Evolutionary conservation across 1,284 basidiomycete genomes (phyloP), one percentile per base, ranked within the genome.

Genomic region (Takashimella koratensis): DNA sequence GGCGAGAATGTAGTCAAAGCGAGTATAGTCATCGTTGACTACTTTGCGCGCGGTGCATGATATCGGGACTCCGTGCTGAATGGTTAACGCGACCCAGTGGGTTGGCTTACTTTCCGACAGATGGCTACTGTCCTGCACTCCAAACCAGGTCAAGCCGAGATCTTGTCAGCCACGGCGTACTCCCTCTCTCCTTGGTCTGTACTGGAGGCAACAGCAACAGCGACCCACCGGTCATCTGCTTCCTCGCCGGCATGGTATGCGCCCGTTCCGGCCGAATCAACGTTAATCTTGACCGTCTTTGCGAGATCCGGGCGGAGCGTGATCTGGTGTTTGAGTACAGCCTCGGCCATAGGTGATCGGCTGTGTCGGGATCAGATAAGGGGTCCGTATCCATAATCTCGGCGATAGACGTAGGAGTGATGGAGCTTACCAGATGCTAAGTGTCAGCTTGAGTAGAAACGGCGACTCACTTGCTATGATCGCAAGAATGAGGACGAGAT

Each of bases 1-100:
- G 2, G 78, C 79, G 25, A 80, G 66, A 49, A 80, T 79, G 59
- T 76, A 76, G 65, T 78, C 70, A 56, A 79, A 79, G 8, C 59
- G 56, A 46, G 49, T 40, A 47, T 71, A 80, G 64, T 80, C 79
- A 10, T 49, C 19, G 6, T 46, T 43, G 0, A 51, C 52, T 21
- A 79, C 71, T 16, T 67, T 68, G 39, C 79, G 67, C 1, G 79
- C 78, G 2, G 62, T 56, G 43, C 68, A 72, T 21, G 69, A 59
- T 51, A 77, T 74, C 2, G 77, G 73, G 20, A 79, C 67, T 6
- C 63, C 59, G 50, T 79, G 67, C 57, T 74, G 56, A 52, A n/a
- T n/a, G 51, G 30, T 20, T 4, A 43, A 22, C 20, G 39, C 22
- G 4, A n/a, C 24, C 4, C 12, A 1, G 26, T 51, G 11, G 42